Evolutionary conservation across 495 filamentous ascomycete genomes (phyloP), one percentile per base, ranked within the genome.

Genomic region (Elasticomyces elasticus): DNA sequence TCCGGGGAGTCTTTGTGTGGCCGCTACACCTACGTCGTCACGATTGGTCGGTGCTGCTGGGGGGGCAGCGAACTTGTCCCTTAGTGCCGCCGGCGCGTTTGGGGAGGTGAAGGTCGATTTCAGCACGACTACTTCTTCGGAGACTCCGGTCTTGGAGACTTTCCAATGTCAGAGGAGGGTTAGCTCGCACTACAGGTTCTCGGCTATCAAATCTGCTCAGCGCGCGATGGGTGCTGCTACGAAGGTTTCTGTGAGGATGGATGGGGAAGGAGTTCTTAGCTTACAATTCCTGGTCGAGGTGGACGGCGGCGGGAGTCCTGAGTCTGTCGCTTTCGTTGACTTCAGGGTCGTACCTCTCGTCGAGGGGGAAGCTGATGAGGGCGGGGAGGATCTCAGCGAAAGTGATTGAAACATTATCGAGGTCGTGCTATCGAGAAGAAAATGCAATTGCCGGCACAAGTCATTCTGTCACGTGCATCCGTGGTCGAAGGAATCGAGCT

Each of bases 211-310:
- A 62, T 81, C 84, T 40, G 89, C 91, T 1, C 76, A 76, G 30
- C 80, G 87, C 33, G 92, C 92, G 2, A 96, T 98, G 94, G 81
- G 80, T 27, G 79, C 87, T 41, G 89, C 92, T 22, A 87, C 76
- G 51, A 98, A 96, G 67, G 91, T 96, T 23, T 95, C 89, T 64
- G 79, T 98, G 54, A 75, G 92, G 5, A 81, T 86, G 5, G 92
- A 98, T 72, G 73, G 76, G 11, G 84, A 89, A 66, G 92, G 92
- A 0, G 90, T 97, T 15, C 68, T 98, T 56, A 96, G 87, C 67
- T 71, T 97, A 64, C 92, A 98, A 68, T 95, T 98, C 61, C 94
- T 98, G 89, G 83, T 98, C 30, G 88, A 95, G 65, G 69, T 85
- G 13, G 80, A 83, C 45, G 62, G 61, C 48, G 59, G 60, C 7